Conservation (phyloP, 257 asterid genomes). For the Leptodermis oblonga region DNA sequence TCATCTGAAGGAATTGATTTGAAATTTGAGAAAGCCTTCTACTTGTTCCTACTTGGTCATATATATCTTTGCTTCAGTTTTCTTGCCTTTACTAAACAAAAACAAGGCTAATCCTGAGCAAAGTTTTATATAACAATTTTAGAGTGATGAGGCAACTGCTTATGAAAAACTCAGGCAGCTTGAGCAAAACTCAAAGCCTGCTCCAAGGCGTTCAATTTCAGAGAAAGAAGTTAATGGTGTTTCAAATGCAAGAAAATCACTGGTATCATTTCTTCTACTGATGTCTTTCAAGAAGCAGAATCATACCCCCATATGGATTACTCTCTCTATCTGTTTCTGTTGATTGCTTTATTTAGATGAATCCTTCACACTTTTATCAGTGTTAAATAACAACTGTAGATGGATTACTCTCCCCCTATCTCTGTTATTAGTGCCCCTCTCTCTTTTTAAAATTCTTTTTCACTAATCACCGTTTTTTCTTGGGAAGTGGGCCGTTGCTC, state of each 20-base stretch:
- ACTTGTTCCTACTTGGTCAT: conserved; percentile 94
- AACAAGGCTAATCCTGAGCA: neutral
- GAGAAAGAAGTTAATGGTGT: conserved; percentile 51
- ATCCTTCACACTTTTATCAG: neutral
- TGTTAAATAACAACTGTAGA: too few species aligned
- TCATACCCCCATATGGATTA: conserved; percentile 1
- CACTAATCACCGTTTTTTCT: neutral
- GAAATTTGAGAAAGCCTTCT: conserved; percentile 90
- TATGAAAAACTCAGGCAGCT: conserved; percentile 71
- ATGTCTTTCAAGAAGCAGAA: neutral
- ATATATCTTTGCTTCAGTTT: conserved; percentile 36
- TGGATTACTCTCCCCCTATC: too few species aligned
- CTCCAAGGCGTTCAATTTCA: conserved; percentile 47
- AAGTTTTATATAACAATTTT: conserved; percentile 19
- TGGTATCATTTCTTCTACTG: conserved; percentile 45
- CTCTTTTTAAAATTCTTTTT: too few species aligned
- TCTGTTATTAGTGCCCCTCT: too few species aligned
- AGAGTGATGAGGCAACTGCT: conserved; percentile 85
- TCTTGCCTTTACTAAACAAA: neutral
- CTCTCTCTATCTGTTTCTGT: neutral
- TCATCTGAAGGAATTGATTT: conserved; percentile 88
- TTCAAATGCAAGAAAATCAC: conserved; percentile 52
- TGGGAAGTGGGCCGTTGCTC: neutral
- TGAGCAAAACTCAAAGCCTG: conserved; percentile 44
- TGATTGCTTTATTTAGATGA: neutral